Evolutionary conservation across 805 yeast genomes (phyloP).

Genomic region (Teunomyces pallodes): DNA sequence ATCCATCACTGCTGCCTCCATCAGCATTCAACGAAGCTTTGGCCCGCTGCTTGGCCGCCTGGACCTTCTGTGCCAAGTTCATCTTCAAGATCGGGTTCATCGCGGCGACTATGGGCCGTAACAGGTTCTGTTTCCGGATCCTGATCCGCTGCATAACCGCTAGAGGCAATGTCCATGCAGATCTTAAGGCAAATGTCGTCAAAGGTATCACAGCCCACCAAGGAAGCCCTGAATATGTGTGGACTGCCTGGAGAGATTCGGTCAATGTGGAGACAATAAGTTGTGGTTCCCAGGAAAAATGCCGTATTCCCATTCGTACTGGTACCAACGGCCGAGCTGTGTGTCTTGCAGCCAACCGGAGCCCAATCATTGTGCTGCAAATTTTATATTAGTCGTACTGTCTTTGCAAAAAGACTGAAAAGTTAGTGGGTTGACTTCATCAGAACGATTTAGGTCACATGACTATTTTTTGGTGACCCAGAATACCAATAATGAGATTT

Average conservation of each 20-base stretch:
- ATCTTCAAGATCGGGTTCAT: conserved; percentile 70
- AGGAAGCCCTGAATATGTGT: conserved; percentile 60
- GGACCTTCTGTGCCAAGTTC: conserved; percentile 50
- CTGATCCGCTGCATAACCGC: conserved; percentile 71
- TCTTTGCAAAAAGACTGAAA: background rate
- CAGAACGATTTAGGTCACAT: background rate
- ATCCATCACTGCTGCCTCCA: conserved; percentile 4
- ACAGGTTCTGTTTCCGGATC: conserved; percentile 64
- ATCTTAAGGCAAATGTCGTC: conserved; percentile 63
- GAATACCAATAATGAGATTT: background rate
- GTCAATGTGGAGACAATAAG: conserved; percentile 30
- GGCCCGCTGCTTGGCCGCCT: conserved; percentile 26
- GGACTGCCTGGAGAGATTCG: conserved; percentile 45
- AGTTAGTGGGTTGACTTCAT: background rate
- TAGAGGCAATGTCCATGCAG: conserved; percentile 71
- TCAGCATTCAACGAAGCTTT: conserved; percentile 16
- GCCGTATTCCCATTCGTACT: conserved; percentile 10
- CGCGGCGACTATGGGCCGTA: conserved; percentile 70
- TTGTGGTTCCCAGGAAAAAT: conserved; percentile 32
- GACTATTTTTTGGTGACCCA: background rate
- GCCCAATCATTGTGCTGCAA: background rate
- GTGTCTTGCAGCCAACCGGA: background rate
- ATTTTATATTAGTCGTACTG: background rate
- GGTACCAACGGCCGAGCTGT: background rate
- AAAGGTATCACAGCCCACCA: conserved; percentile 84